Evolutionary conservation across 176 grass and related monocot species (phyloP), one percentile per base, ranked within the genome.

Genomic region (Dendrocalamus sinicus): DNA sequence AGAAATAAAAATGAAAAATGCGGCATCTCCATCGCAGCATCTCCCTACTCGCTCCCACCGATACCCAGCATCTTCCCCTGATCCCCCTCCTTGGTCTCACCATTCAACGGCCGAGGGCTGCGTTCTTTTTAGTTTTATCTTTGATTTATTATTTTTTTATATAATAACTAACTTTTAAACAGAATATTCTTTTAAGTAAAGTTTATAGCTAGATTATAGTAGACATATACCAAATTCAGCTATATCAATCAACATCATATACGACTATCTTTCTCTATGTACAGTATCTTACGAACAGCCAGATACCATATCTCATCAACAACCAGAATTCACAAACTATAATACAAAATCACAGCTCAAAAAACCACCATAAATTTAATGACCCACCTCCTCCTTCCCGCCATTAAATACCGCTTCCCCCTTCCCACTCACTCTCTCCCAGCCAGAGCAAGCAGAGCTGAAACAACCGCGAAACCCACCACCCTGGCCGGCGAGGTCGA

Each of bases 61-160:
- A 84, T 92, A 19, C 86, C 84, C 8, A 85, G 92, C 87, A 94
- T 92, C 85, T 94, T 90, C 90, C 77, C 7, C 19, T 7, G 86
- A 89, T 70, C 41, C 92, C 45, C 61, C 46, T 77, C 11, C 12
- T 44, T 17, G 60, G 4, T 3, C 79, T 53, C 74, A 39, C 15
- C 48, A 88, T 87, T 87, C 77, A 77, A 91, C 81, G 90, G 77
- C 13, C 23, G 24, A 59, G 16, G 37, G 3, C 37, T 39, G 4
- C 4, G 37, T 39, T 39, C 4, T 39, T 39, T 39, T 39, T 39
- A 4, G 3, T 35, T 35, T 35, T 35, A 3, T 0, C 37, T 39
- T 39, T 39, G 4, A 5, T 39, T 39, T 39, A 39, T 37, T 4
- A 37, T 39, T 39, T 39, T 4, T 37, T 37, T 4, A 4, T 39